Conservation (phyloP, 306 rosid species). For the Pueraria montana region DNA sequence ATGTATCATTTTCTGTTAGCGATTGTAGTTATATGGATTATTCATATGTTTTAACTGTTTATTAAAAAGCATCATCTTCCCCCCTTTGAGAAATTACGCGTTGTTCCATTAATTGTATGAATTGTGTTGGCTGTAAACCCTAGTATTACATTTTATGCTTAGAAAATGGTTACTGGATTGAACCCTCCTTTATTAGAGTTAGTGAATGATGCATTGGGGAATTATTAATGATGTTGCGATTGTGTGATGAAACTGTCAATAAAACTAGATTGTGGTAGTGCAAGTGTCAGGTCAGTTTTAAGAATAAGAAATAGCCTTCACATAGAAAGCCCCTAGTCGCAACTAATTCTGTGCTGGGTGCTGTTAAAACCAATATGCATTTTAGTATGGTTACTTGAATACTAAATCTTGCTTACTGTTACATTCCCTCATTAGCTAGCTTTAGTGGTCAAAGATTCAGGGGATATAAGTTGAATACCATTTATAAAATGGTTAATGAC, state of each 20-base stretch:
- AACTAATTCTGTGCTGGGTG: too few relatives aligned
- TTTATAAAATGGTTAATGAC: too few relatives aligned
- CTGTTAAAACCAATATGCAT: too few relatives aligned
- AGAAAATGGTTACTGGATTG: slow-evolving; percentile 9
- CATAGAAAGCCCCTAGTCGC: background rate
- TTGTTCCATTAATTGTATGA: slow-evolving; percentile 14
- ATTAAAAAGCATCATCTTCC: background rate
- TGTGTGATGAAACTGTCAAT: background rate
- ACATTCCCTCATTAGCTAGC: too few relatives aligned
- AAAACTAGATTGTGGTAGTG: background rate
- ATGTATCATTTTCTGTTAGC: background rate
- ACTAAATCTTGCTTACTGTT: too few relatives aligned
- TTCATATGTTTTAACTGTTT: background rate
- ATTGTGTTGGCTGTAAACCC: slow-evolving; percentile 28
- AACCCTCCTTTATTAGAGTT: background rate
- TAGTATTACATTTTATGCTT: background rate
- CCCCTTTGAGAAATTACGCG: background rate
- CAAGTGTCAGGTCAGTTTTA: background rate
- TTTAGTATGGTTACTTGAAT: too few relatives aligned
- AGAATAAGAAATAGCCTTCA: background rate
- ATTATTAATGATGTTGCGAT: slow-evolving; percentile 7
- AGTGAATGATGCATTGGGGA: slow-evolving; percentile 17
- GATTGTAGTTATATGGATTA: background rate
- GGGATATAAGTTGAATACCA: too few relatives aligned
- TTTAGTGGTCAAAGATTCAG: too few relatives aligned